Conservation (phyloP, 2,329 filamentous ascomycete genomes). For the Botrytis byssoidea region DNA sequence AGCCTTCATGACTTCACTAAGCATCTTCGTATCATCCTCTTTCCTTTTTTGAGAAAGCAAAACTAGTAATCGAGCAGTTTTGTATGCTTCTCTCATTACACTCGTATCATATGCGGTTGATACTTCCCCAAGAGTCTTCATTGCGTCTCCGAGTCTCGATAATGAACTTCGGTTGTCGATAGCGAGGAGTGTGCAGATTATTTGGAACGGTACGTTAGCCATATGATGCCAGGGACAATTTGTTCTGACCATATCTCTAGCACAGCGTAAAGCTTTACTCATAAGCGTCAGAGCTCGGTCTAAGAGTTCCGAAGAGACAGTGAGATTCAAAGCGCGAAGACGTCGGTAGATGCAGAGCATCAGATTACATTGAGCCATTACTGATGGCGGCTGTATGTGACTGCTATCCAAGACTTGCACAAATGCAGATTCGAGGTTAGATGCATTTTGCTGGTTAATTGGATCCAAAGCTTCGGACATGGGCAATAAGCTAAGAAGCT, state of each 20-base stretch:
- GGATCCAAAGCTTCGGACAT: slow-evolving; percentile 18
- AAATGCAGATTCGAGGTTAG: background rate
- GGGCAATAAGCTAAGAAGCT: slow-evolving; percentile 18
- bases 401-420: background rate
- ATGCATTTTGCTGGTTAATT: background rate
- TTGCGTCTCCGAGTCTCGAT: slow-evolving; percentile 18
- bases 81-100: slow-evolving; percentile 17
- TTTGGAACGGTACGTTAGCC: slow-evolving; percentile 25
- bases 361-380: slow-evolving; percentile 18
- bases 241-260: background rate
- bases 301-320: background rate
- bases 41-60: slow-evolving; percentile 12
- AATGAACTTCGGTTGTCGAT: slow-evolving; percentile 22
- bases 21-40: slow-evolving; percentile 12
- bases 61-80: slow-evolving; percentile 18
- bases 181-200: slow-evolving; percentile 23
- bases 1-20: background rate
- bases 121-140: slow-evolving; percentile 20
- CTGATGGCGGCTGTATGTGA: slow-evolving; percentile 5
- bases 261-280: background rate
- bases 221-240: slow-evolving; percentile 23
- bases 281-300: background rate
- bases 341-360: slow-evolving; percentile 17
- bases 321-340: slow-evolving; percentile 3
- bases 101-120: slow-evolving; percentile 10